Evolutionary conservation across 2,329 filamentous ascomycete species (phyloP).

Genomic region (Monosporascus sp.): DNA sequence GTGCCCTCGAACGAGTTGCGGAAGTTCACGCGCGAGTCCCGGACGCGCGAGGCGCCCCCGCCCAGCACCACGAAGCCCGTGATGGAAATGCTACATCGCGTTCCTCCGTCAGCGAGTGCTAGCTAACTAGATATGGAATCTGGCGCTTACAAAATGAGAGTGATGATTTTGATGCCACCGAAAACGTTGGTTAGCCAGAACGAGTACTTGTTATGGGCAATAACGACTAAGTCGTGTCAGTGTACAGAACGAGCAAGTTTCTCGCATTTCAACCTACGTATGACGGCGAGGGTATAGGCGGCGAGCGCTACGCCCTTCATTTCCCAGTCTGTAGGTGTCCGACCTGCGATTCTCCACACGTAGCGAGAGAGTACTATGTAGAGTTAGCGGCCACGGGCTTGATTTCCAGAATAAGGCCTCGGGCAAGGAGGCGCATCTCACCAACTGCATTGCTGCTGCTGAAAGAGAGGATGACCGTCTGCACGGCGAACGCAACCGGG

Average conservation of each 20-base stretch:
- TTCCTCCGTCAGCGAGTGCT: neutral
- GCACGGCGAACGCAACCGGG: slow-evolving; percentile 49
- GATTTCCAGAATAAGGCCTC: neutral
- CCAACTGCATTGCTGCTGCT: slow-evolving; percentile 52
- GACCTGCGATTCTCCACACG: slow-evolving; percentile 51
- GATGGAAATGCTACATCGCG: slow-evolving; percentile 38
- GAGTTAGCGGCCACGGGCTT: neutral
- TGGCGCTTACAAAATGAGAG: slow-evolving; percentile 46
- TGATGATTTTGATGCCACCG: slow-evolving; percentile 54
- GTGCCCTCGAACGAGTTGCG: slow-evolving; percentile 47
- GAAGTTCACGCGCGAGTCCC: slow-evolving; percentile 50
- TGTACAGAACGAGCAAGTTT: neutral
- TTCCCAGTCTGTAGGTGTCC: slow-evolving; percentile 53
- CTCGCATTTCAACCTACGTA: slow-evolving; percentile 36
- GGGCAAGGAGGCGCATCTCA: slow-evolving; percentile 16
- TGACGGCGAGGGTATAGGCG: slow-evolving; percentile 53
- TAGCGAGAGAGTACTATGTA: slow-evolving; percentile 54
- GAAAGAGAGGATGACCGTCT: slow-evolving; percentile 52
- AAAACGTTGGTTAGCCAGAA: slow-evolving; percentile 51
- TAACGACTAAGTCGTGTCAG: slow-evolving; percentile 24
- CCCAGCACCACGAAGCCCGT: slow-evolving; percentile 59
- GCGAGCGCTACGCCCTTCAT: slow-evolving; percentile 62
- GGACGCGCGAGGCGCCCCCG: slow-evolving; percentile 42
- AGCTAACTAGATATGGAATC: neutral
- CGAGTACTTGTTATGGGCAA: slow-evolving; percentile 53